Evolutionary conservation across 768 basidiomycete species (phyloP), one percentile per base, ranked within the genome.

Genomic region (Chalciporus piperatus): DNA sequence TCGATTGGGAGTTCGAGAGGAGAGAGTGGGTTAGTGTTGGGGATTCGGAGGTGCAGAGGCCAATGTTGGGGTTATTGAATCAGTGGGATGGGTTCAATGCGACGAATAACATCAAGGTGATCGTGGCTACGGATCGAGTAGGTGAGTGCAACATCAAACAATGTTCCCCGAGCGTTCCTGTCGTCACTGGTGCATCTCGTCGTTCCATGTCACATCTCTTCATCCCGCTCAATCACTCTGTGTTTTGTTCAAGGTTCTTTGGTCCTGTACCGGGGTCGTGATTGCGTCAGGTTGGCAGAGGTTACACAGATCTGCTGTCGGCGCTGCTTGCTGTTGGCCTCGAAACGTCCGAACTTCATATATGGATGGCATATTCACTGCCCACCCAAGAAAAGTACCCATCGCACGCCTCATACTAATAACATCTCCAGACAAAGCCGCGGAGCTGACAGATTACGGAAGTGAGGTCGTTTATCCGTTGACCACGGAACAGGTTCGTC

Each of bases 311-410:
- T 69, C 81, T 99, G n/a, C 85, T 94, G 48, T 85, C 97, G 2
- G 93, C 97, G 0, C 75, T 98, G 6, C 87, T 96, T 22, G 89
- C 97, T 0, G 97, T 92, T 10, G 97, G 96, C 3, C 77, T 98
- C 9, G 72, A 79, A 7, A 95, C 96, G 0, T 78, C 88, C 3
- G 97, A 99, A 69, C 78, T 98, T 28, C 97, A 99, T 72, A 95
- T 99, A 45, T 99, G 97, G 97, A 98, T 61, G 97, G 97, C 2
- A 97, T 98, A 62, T 98, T 99, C 73, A 97, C 96, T 7, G 97
- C 97, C 16, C 96, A 98, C 68, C 97, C 97, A 2, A 81, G 95
- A 50, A 98, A 98, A 72, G 95, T 99, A 6, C 85, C 87, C 38
- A 93, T 94, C 1, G 97, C 97, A 25, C 85, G 97, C 33, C 75